Conservation (phyloP, 2,329 filamentous ascomycete species). For the Beauveria sp. region DNA sequence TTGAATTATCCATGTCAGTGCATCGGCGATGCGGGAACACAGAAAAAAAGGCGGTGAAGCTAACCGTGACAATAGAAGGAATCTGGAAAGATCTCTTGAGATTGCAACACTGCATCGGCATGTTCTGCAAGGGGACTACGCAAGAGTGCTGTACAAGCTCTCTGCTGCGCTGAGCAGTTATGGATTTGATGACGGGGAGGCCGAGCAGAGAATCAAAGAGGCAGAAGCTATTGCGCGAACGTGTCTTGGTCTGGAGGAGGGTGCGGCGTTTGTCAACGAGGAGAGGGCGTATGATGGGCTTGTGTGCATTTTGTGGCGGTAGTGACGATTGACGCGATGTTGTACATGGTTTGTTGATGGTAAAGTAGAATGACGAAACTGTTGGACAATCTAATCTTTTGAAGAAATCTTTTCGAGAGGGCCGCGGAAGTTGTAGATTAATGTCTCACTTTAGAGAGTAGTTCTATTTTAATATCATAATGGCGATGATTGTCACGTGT, state of each 20-base stretch:
- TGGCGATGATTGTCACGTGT: too few relatives aligned
- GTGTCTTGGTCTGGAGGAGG: neutral
- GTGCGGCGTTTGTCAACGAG: neutral
- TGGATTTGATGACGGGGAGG: neutral
- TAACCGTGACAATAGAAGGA: neutral
- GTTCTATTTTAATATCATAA: too few relatives aligned
- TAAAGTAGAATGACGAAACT: neutral
- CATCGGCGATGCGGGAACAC: neutral
- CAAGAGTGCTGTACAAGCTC: neutral
- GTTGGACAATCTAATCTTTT: neutral
- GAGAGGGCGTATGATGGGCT: neutral
- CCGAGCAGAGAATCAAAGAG: neutral
- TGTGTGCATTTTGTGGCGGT: neutral
- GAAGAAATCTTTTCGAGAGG: too few relatives aligned
- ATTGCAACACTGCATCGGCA: neutral
- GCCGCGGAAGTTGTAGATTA: too few relatives aligned
- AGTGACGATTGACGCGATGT: neutral
- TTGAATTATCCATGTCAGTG: neutral
- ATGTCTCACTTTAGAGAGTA: too few relatives aligned
- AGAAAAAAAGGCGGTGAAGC: neutral
- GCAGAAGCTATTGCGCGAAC: neutral
- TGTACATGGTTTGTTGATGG: neutral
- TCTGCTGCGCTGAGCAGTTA: neutral
- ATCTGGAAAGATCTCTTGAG: neutral
- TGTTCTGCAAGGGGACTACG: neutral